These are phyloP conservation scores for Penicillium sp. DNA, from an alignment of 2,329 filamentous ascomycete species.

Conservation along the genomic window DNA sequence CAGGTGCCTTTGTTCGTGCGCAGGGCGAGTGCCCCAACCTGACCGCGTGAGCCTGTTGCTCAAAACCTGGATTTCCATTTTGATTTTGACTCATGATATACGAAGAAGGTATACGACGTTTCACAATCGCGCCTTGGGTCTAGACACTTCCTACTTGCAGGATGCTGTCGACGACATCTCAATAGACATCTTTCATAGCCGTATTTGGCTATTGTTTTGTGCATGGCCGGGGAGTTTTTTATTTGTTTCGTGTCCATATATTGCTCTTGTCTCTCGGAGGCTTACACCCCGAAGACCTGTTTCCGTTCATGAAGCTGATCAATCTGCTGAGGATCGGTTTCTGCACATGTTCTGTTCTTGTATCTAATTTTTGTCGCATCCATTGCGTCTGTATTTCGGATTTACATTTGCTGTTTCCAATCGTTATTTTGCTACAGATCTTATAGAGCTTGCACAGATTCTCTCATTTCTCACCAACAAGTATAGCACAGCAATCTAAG, in stretches of 20 bases:
- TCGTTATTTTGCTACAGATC: neutral
- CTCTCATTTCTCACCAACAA: too few relatives aligned
- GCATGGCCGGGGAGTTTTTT: conserved; percentile 21
- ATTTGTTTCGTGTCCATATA: conserved; percentile 6
- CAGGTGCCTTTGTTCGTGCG: conserved; percentile 66
- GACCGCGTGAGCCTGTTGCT: conserved; percentile 16
- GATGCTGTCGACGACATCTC: neutral
- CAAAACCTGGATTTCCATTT: conserved; percentile 3
- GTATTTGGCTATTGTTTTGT: conserved; percentile 5
- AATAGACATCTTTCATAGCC: conserved; percentile 7
- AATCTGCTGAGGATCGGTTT: neutral
- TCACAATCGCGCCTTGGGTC: conserved; percentile 3
- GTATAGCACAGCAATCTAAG: too few relatives aligned
- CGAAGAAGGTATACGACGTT: conserved; percentile 1
- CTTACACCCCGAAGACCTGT: neutral
- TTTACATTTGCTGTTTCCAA: neutral
- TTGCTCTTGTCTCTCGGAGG: neutral
- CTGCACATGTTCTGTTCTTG: conserved; percentile 12
- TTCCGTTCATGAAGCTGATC: neutral
- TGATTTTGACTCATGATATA: conserved; percentile 8
- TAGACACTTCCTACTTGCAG: neutral
- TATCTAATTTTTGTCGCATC: conserved; percentile 13
- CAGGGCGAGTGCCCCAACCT: conserved; percentile 44
- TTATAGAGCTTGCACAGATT: neutral
- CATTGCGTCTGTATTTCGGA: conserved; percentile 1